A percentile compares a stretch with the other conserved stretches of the same genome.
Evolutionary conservation across 352 stramenopile genomes (phyloP).

Genomic region (Phytophthora foliorum): DNA sequence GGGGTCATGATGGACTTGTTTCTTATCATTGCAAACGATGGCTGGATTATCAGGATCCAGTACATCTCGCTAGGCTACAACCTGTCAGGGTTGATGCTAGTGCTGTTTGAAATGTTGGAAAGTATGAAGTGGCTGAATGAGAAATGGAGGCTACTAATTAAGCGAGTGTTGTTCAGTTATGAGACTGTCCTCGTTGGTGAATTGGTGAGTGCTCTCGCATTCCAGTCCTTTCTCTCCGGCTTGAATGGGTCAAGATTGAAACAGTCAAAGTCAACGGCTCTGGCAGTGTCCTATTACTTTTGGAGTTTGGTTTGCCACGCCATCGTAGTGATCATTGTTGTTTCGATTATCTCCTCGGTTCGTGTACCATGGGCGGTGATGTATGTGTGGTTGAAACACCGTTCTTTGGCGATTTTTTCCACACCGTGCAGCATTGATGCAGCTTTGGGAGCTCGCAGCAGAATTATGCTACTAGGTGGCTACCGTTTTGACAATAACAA

Average conservation of each 20-base stretch:
- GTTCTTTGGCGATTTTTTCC: constrained; percentile 16
- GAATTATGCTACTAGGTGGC: constrained; percentile 19
- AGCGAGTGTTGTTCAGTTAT: constrained; percentile 28
- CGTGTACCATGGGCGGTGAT: constrained; percentile 2
- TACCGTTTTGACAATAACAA: constrained; percentile 19
- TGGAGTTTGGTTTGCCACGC: constrained; percentile 32
- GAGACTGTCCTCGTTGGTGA: constrained; percentile 24
- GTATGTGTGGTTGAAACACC: constrained; percentile 24
- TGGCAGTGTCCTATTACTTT: constrained; percentile 30
- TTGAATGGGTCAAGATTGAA: constrained; percentile 32
- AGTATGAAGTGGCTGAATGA: constrained; percentile 13
- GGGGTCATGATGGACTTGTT: constrained; percentile 34
- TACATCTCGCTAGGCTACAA: constrained; percentile 40
- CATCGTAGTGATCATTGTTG: constrained; percentile 21
- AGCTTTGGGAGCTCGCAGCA: constrained; percentile 19
- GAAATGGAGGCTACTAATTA: constrained; percentile 13
- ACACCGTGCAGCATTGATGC: constrained; percentile 27
- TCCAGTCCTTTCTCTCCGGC: constrained; percentile 21
- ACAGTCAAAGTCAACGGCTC: constrained; percentile 16
- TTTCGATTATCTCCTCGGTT: constrained; percentile 19
- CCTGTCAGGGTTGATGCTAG: constrained; percentile 26
- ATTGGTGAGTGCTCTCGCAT: constrained; percentile 6
- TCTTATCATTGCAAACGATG: constrained; percentile 33
- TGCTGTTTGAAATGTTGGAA: constrained; percentile 42
- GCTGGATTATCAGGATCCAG: constrained; percentile 15